phyloP scores from a whole-genome alignment of 208 protist genomes.

The Leishmania amazonensis region DNA sequence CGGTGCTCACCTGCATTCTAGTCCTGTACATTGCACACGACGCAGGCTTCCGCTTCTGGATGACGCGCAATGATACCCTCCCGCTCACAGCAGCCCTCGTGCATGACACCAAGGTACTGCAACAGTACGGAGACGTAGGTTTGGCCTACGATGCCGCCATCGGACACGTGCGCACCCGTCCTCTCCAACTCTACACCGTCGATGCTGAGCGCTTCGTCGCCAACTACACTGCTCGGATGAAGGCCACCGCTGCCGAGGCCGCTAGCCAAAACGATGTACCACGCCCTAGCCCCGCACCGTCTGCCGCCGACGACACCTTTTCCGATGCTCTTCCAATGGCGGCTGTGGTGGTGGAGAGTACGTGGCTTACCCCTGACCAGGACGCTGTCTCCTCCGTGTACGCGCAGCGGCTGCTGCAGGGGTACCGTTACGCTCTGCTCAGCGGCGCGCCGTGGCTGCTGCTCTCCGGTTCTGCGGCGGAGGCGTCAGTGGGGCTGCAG shows the following conservation, averaged over 20 bases:
- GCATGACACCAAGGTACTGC: slow-evolving; percentile 2
- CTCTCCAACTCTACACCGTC: slow-evolving; percentile 18
- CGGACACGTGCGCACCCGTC: not conserved
- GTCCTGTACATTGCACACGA: slow-evolving; percentile 26
- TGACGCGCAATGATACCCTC: slow-evolving; percentile 19
- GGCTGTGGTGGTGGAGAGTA: slow-evolving; percentile 39
- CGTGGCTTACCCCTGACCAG: slow-evolving; percentile 30
- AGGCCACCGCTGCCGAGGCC: not conserved
- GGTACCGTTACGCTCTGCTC: slow-evolving; percentile 56
- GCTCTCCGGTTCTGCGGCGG: slow-evolving; percentile 29
- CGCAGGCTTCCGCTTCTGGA: slow-evolving; percentile 26
- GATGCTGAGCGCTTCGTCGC: not conserved
- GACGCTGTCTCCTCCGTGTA: slow-evolving; percentile 28
- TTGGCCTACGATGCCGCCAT: slow-evolving; percentile 22
- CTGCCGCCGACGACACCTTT: too few relatives aligned
- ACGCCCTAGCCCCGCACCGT: not conserved
- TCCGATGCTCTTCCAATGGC: slow-evolving; percentile 25
- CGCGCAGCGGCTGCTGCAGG: slow-evolving; percentile 47
- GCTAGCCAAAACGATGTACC: not conserved
- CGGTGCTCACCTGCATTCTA: slow-evolving; percentile 21
- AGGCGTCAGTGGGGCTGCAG: slow-evolving; percentile 32
- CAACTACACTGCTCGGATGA: not conserved
- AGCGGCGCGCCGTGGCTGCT: slow-evolving; percentile 70
- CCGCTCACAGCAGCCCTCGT: slow-evolving; percentile 12
- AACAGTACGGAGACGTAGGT: not conserved